Base-by-base conservation (phyloP, 768 basidiomycete species). In the Kwoniella dendrophila region DNA sequence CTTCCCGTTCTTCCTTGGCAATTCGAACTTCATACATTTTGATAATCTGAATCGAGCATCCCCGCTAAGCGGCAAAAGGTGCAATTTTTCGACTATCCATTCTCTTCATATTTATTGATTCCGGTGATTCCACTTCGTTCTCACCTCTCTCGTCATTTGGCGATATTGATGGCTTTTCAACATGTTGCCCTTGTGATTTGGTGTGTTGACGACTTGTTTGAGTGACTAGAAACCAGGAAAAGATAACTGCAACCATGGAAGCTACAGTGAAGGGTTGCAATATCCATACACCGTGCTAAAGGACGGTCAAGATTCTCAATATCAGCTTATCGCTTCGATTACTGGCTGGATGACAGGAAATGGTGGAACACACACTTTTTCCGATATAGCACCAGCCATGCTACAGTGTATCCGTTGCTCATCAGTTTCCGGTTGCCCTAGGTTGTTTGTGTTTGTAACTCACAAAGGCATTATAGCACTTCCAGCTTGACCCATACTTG, bases 381-480 rank as follows among this genome's bases (percentile, higher is more conserved):
- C 57, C 0, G 72, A 50, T 4, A 73, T 68, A 48, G 69, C 72
- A 10, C 72, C 72, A 7, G 67, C 68, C 41, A 73, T 68, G 33
- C 69, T 71, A 51, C 7, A 7, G 18, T 2, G 10, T 30, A 24
- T 48, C 38, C 61, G 62, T 4, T 34, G 20, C 40, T 30, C 49
- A 34, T 53, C 43, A 44, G 43, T 24, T 30, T 3, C 24, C 24
- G 24, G 3, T 11, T 11, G 16, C 20, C 40, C n/a, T n/a, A n/a
- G 16, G 18, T 30, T 14, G 33, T 10, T 22, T 24, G 11, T 3
- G 24, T 20, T 18, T 16, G 26, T 12, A 24, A 69, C 72, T 66
- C 62, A 73, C 72, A 80, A 81, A 1, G 80, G 80, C 69, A 80
- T 78, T 22, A 76, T 64, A 11, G 80, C 80, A 24, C 72, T 73